Base-by-base conservation (phyloP, 2,329 filamentous ascomycete genomes). In the Penicillium corylophilum region DNA sequence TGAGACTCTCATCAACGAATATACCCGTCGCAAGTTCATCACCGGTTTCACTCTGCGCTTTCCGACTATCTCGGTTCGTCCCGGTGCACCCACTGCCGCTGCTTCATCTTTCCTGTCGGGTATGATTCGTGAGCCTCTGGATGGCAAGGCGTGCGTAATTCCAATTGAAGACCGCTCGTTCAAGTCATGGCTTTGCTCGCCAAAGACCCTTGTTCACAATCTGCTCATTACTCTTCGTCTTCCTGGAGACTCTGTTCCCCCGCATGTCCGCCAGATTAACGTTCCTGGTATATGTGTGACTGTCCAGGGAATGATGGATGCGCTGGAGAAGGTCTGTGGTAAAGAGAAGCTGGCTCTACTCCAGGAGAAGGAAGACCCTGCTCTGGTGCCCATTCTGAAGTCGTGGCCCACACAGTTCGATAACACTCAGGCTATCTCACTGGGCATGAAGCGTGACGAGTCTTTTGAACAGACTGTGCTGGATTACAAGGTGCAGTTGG, bases 51-150 rank as follows among this genome's bases (percentile, higher is more conserved):
- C 75, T 2, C 75, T 83, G 44, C 80, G 84, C 0, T 81, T 87
- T 44, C 83, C 84, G 0, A 85, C 82, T 0, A 78, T 87, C 16
- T 79, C 79, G 1, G 82, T 87, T 20, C 77, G 84, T 0, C 82
- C 83, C 0, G 84, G 84, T 1, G 74, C 74, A 16, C 83, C 84
- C 0, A 82, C 82, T 4, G 79, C 78, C 1, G 84, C 84, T 0
- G 84, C 84, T n/a, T 83, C 80, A 1, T 82, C 81, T 0, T 87
- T 86, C 60, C 72, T 85, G 9, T 84, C 66, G 0, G 83, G 83
- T 12, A 85, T 87, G 68, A 82, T 86, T 48, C 76, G 84, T 20
- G 84, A 87, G 70, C 83, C 84, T 0, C 74, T 87, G 61, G 73
- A 78, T 33, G 82, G 82, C 3, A 65, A 77, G 45, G 73, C 77